A percentile compares a stretch with the other conserved stretches of the same genome.
Conservation (phyloP, 371 early-diverging fungal genomes). For the Actinomortierella ambigua region DNA sequence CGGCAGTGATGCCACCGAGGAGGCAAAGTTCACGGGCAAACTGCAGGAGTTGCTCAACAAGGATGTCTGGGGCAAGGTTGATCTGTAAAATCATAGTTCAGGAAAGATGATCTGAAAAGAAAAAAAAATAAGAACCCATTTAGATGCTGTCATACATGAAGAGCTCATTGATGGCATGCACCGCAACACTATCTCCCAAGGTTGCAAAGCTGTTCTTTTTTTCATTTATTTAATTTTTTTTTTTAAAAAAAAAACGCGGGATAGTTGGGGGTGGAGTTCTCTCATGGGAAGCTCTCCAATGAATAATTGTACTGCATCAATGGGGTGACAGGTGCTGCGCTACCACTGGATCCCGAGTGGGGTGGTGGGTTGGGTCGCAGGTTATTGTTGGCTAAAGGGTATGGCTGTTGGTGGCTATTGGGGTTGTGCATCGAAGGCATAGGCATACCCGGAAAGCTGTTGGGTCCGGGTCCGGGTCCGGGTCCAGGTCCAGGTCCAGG, state of each 20-base stretch:
- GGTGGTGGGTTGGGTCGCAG: neutral
- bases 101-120: too few relatives aligned
- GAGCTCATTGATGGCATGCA: too few relatives aligned
- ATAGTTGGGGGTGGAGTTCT: too few relatives aligned
- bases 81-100: constrained; percentile 1
- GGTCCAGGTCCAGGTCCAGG: constrained; percentile 5
- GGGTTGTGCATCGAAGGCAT: neutral
- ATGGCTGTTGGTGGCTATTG: constrained; percentile 10
- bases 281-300: constrained; percentile 32
- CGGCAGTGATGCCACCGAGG: constrained; percentile 65
- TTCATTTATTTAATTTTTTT: too few relatives aligned
- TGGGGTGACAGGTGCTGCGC: constrained; percentile 28
- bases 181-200: too few relatives aligned
- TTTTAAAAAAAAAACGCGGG: too few relatives aligned
- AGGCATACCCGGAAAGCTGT: constrained; percentile 6
- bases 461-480: constrained; percentile 8
- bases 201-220: too few relatives aligned
- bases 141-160: too few relatives aligned
- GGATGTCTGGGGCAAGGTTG: constrained; percentile 15
- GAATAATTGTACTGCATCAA: constrained; percentile 38
- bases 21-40: constrained; percentile 10
- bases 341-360: constrained; percentile 5
- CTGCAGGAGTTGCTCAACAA: constrained; percentile 23
- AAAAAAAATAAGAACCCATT: too few relatives aligned
- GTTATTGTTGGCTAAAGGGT: constrained; percentile 10